Percentiles rank a stretch among this genome's conserved stretches.
phyloP scores from a whole-genome alignment of 2,329 filamentous ascomycete genomes.

The Bertia moriformis region DNA sequence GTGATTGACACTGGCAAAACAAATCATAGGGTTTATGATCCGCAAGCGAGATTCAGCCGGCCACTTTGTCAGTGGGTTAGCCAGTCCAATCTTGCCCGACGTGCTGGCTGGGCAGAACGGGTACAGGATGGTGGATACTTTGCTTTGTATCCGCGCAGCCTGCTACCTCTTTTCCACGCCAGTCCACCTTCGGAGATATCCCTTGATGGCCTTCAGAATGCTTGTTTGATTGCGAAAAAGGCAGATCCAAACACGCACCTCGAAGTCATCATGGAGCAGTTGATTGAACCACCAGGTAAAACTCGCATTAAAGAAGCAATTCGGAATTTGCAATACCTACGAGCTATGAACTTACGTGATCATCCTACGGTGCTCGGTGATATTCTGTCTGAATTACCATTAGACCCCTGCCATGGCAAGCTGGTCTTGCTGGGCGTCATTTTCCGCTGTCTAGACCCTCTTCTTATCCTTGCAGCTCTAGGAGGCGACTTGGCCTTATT shows the following conservation, averaged over 20 bases:
- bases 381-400: constrained; percentile 22
- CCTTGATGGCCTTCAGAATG: constrained; percentile 24
- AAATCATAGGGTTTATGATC: constrained; percentile 17
- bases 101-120: constrained; percentile 28
- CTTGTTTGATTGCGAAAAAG: constrained; percentile 24
- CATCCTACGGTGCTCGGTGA: constrained; percentile 26
- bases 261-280: constrained; percentile 21
- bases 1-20: constrained; percentile 29
- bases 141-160: no score
- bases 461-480: constrained; percentile 29
- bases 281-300: constrained; percentile 25
- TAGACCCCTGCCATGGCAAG: constrained; percentile 28
- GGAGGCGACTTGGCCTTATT: no score
- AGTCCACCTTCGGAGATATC: neutral
- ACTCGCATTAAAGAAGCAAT: constrained; percentile 20
- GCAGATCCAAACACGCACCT: constrained; percentile 20
- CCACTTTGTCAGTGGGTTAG: constrained; percentile 26
- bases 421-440: constrained; percentile 32
- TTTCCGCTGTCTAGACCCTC: constrained; percentile 33
- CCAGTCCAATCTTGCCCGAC: constrained; percentile 25
- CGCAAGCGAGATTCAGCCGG: constrained; percentile 6
- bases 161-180: no score
- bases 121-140: constrained; percentile 29
- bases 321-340: constrained; percentile 19
- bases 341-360: constrained; percentile 24